phyloP scores from a whole-genome alignment of 2,329 filamentous ascomycete species.

The Fusarium abutilonis region DNA sequence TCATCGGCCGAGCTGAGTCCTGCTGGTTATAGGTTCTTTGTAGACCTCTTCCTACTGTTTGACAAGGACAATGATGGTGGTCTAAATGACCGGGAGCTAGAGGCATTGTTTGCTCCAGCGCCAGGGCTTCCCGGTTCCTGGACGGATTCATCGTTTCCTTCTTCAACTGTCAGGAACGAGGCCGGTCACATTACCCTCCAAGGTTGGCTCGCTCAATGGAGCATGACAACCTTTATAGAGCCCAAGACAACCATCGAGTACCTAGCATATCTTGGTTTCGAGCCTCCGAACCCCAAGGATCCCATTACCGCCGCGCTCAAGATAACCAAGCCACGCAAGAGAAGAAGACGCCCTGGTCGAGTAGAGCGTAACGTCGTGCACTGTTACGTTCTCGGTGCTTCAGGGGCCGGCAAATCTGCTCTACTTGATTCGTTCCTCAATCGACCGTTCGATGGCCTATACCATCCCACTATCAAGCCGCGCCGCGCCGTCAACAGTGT shows the following conservation, averaged over 20 bases:
- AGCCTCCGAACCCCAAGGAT: conserved; percentile 78
- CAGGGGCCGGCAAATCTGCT: conserved; percentile 89
- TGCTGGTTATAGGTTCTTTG: conserved; percentile 95
- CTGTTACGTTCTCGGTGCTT: conserved; percentile 88
- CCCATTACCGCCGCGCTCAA: conserved; percentile 87
- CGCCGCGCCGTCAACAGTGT: conserved; percentile 95
- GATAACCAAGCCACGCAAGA: conserved; percentile 89
- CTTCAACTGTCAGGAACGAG: conserved; percentile 93
- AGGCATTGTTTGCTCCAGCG: conserved; percentile 89
- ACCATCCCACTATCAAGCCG: conserved; percentile 94
- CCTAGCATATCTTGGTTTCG: conserved; percentile 94
- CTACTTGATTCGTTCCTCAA: conserved; percentile 92
- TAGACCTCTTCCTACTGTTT: conserved; percentile 92
- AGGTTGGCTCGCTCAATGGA: conserved; percentile 98
- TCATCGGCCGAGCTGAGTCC: conserved; percentile 94
- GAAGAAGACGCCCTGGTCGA: conserved; percentile 80
- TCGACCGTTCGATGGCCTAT: conserved; percentile 82
- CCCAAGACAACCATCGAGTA: conserved; percentile 96
- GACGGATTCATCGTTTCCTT: conserved; percentile 89
- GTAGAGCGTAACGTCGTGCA: conserved; percentile 95
- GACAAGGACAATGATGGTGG: conserved; percentile 98
- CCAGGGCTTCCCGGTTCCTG: conserved; percentile 88
- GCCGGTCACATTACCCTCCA: conserved; percentile 94
- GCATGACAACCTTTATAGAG: conserved; percentile 98
- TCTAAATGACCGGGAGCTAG: conserved; percentile 84